Percentiles rank a stretch among this genome's conserved stretches.
These are phyloP conservation scores for Malassezia caprae DNA, from an alignment of 1,284 basidiomycete species.

Conservation along the genomic window DNA sequence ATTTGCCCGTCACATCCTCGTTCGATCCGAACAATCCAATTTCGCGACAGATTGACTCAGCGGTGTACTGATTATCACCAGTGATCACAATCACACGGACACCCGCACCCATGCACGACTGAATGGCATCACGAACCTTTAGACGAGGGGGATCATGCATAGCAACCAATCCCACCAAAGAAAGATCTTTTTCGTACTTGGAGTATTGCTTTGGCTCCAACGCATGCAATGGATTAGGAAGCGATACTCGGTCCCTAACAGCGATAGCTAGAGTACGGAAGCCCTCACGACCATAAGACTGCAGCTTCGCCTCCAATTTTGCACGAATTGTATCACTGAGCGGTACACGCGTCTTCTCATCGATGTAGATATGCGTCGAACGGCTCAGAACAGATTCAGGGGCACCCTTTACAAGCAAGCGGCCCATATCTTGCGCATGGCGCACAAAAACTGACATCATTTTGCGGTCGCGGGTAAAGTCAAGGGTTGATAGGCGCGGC, in stretches of 20 bases:
- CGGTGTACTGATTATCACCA: constrained; percentile 95
- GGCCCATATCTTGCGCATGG: constrained; percentile 56
- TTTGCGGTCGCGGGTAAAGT: constrained; percentile 95
- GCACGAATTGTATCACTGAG: constrained; percentile 56
- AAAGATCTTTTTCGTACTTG: constrained; percentile 67
- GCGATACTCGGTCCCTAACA: constrained; percentile 59
- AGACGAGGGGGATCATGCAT: constrained; percentile 98
- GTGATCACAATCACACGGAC: constrained; percentile 96
- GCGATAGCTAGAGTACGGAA: constrained; percentile 86
- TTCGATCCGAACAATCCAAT: constrained; percentile 70
- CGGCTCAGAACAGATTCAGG: constrained; percentile 87
- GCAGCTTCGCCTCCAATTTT: constrained; percentile 58
- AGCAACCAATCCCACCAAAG: constrained; percentile 87
- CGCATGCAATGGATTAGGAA: constrained; percentile 54
- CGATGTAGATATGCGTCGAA: constrained; percentile 64
- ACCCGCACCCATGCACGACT: constrained; percentile 80
- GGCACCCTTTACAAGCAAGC: constrained; percentile 76
- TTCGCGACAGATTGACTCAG: constrained; percentile 88
- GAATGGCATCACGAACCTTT: constrained; percentile 76
- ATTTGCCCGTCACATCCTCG: constrained; percentile 55
- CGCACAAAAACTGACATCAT: constrained; percentile 89
- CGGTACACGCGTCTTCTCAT: constrained; percentile 29
- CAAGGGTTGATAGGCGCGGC: constrained; percentile 77
- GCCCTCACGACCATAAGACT: constrained; percentile 67
- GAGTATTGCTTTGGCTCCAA: constrained; percentile 74